phyloP scores from a whole-genome alignment of 768 basidiomycete species.

The Lyophyllum shimeji region DNA sequence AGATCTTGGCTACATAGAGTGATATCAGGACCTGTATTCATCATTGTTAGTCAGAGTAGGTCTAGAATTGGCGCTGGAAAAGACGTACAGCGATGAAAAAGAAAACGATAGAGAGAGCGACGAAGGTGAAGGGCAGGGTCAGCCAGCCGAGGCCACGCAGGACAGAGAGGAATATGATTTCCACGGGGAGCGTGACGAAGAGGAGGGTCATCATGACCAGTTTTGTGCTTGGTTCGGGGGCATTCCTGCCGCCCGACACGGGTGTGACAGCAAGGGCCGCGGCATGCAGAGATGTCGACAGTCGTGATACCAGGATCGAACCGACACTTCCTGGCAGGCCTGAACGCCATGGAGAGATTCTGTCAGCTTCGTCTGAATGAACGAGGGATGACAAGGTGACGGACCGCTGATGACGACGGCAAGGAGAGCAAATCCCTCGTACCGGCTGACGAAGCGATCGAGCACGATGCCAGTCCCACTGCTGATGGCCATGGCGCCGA shows the following conservation, averaged over 20 bases:
- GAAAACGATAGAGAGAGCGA: constrained; percentile 62
- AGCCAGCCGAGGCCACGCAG: constrained; percentile 78
- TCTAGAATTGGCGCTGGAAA: constrained; percentile 1
- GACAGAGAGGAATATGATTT: constrained; percentile 68
- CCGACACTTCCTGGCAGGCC: constrained; percentile 89
- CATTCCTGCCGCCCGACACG: constrained; percentile 12
- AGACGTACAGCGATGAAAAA: constrained; percentile 76
- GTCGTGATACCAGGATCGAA: constrained; percentile 85
- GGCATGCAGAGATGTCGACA: constrained; percentile 86
- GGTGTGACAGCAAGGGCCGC: constrained; percentile 39
- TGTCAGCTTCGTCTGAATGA: neutral
- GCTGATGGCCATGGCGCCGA: constrained; percentile 87
- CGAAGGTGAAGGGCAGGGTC: constrained; percentile 64
- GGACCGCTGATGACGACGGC: constrained; percentile 85
- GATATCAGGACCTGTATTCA: constrained; percentile 64
- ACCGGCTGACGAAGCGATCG: constrained; percentile 84
- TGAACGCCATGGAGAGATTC: constrained; percentile 22
- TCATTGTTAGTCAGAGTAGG: constrained; percentile 2
- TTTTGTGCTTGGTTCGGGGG: constrained; percentile 40
- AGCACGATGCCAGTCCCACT: constrained; percentile 90
- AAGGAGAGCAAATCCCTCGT: constrained; percentile 85
- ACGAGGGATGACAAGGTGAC: constrained; percentile 20
- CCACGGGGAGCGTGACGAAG: constrained; percentile 76
- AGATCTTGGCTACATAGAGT: constrained; percentile 57
- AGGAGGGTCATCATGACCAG: constrained; percentile 71